These are phyloP conservation scores for Penicillium steckii DNA, from an alignment of 495 filamentous ascomycete genomes.

Conservation along the genomic window DNA sequence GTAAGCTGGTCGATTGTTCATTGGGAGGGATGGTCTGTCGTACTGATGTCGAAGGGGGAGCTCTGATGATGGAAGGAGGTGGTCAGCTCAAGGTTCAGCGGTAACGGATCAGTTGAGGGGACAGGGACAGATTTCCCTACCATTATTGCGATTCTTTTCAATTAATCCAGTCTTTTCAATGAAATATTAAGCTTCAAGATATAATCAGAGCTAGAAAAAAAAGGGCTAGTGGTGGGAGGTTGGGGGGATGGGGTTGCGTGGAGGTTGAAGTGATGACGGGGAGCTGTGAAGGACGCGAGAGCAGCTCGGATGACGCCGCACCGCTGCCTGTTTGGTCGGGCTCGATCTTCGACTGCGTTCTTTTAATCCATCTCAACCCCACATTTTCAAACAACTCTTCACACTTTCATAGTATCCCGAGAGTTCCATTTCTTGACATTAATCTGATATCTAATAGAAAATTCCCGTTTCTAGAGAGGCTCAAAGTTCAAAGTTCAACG, in stretches of 20 bases:
- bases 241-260: constrained; percentile 24
- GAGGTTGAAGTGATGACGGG: constrained; percentile 31
- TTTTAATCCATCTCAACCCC: constrained; percentile 10
- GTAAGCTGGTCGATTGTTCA: constrained; percentile 10
- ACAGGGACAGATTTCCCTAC: constrained; percentile 23
- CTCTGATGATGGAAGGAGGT: constrained; percentile 46
- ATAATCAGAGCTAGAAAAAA: constrained; percentile 2
- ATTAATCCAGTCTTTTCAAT: constrained; percentile 11
- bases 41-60: constrained; percentile 90
- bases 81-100: constrained; percentile 33
- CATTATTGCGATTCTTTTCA: constrained; percentile 27
- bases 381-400: constrained; percentile 8
- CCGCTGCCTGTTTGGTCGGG: constrained; percentile 39
- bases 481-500: neutral
- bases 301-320: constrained; percentile 47
- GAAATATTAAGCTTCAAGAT: constrained; percentile 14
- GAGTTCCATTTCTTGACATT: no score
- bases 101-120: constrained; percentile 5
- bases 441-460: no score
- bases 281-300: constrained; percentile 34
- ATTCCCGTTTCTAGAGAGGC: no score
- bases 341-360: constrained; percentile 30
- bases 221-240: constrained; percentile 10
- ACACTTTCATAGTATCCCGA: constrained; percentile 2
- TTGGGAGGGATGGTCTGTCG: constrained; percentile 22